Percentiles rank a stretch among this genome's conserved stretches.
Evolutionary conservation across 768 basidiomycete genomes (phyloP).

Genomic region (Leccinellum albellum): DNA sequence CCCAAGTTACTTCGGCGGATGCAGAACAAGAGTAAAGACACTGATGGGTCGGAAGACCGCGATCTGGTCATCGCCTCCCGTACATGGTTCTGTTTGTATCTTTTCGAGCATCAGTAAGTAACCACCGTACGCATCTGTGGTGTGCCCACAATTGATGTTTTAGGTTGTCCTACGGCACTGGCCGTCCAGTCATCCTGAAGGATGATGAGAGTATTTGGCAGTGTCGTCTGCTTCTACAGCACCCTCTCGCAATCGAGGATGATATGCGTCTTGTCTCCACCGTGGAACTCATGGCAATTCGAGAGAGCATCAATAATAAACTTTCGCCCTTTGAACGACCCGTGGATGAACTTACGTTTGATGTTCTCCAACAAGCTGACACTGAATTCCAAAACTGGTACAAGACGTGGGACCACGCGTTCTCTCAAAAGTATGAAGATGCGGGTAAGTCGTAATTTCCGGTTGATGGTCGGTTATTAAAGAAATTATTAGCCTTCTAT

Average conservation of each 20-base stretch:
- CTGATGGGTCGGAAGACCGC: conserved; percentile 58
- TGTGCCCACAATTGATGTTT: neutral
- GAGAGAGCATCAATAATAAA: conserved; percentile 81
- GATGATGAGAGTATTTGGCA: conserved; percentile 89
- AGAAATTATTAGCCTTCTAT: conserved; percentile 65
- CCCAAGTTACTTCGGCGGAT: conserved; percentile 76
- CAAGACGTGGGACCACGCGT: conserved; percentile 70
- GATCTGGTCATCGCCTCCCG: conserved; percentile 78
- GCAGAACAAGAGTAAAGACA: conserved; percentile 52
- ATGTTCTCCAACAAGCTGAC: conserved; percentile 69
- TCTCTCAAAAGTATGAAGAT: conserved; percentile 80
- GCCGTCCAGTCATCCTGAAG: conserved; percentile 86
- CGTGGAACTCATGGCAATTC: conserved; percentile 86
- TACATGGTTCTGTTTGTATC: conserved; percentile 91
- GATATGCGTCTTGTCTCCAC: conserved; percentile 95
- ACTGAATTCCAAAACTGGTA: conserved; percentile 80
- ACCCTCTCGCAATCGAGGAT: conserved; percentile 86
- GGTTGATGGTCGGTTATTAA: conserved; percentile 5
- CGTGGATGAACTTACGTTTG: conserved; percentile 71
- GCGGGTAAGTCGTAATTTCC: conserved; percentile 48
- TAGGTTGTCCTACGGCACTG: conserved; percentile 92
- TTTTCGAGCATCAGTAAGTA: conserved; percentile 91
- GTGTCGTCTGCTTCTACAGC: conserved; percentile 74
- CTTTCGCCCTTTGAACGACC: conserved; percentile 76
- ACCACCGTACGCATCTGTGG: neutral